Percentiles rank a stretch among this genome's conserved stretches.
Conservation (phyloP, 1,139 yeast genomes). For the Kodamaea fungicola region DNA sequence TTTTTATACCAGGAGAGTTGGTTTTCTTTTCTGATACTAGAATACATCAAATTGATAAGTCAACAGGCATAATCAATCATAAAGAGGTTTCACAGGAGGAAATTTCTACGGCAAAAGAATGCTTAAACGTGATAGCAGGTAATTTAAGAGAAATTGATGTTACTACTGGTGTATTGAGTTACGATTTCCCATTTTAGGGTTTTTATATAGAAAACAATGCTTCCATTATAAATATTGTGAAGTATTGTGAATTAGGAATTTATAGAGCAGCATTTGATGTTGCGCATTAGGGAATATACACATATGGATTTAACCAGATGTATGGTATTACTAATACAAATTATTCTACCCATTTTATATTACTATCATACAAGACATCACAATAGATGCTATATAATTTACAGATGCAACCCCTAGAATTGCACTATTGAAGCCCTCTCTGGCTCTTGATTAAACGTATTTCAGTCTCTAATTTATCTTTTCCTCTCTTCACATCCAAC, state of each 20-base stretch:
- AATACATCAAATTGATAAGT: constrained; percentile 2
- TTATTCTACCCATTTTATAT: neutral
- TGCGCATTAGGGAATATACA: neutral
- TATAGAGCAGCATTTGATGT: neutral
- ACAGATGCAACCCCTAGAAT: no score
- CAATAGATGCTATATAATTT: no score
- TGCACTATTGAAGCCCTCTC: constrained; percentile 28
- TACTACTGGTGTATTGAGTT: constrained; percentile 2
- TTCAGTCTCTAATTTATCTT: constrained; percentile 84
- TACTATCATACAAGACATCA: no score
- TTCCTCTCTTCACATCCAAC: constrained; percentile 80
- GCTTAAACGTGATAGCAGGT: neutral
- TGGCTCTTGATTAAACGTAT: constrained; percentile 56
- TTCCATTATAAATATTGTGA: no score
- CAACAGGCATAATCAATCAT: neutral
- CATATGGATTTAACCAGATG: neutral
- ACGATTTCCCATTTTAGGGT: constrained; percentile 5
- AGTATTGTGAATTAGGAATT: no score
- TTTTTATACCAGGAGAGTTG: neutral
- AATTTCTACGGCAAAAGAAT: constrained; percentile 3
- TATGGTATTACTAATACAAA: constrained; percentile 1
- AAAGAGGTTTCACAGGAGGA: constrained; percentile 8
- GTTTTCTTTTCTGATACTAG: constrained; percentile 3
- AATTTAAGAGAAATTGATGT: neutral
- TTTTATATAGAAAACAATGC: neutral